A percentile compares a stretch with the other conserved stretches of the same genome.
Conservation (phyloP, 148 eudicot species). For the Spergularia bocconei region DNA sequence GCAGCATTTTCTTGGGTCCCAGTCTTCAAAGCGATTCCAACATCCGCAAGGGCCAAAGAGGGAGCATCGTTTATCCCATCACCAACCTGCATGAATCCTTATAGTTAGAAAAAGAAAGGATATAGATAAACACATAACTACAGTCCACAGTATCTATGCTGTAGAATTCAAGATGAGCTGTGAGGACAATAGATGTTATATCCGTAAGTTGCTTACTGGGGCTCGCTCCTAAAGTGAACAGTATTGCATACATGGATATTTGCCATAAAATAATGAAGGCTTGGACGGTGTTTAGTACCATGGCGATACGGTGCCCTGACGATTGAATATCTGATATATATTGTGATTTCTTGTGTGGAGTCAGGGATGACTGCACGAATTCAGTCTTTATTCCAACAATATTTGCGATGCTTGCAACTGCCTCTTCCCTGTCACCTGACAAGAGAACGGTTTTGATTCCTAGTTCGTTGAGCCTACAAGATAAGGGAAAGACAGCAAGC, state of each 20-base stretch:
- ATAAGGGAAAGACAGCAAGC: not conserved
- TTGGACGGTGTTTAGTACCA: constrained; percentile 44
- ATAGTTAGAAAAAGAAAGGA: constrained; percentile 18
- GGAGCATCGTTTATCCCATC: constrained; percentile 98
- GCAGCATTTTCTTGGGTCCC: constrained; percentile 92
- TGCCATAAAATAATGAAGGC: not conserved
- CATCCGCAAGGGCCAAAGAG: constrained; percentile 91
- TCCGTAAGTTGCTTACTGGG: not conserved
- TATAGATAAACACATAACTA: not conserved
- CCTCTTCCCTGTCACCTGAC: constrained; percentile 98
- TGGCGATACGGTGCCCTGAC: constrained; percentile 77
- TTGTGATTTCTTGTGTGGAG: constrained; percentile 74
- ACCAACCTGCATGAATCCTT: constrained; percentile 61
- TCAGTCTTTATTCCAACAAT: constrained; percentile 65
- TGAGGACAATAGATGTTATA: not conserved
- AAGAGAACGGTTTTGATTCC: constrained; percentile 72
- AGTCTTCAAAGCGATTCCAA: constrained; percentile 86
- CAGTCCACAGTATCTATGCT: not conserved
- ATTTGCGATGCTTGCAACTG: constrained; percentile 74
- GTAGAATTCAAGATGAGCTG: not conserved
- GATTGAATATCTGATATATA: constrained; percentile 61
- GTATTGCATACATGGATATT: not conserved
- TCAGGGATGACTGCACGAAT: constrained; percentile 65
- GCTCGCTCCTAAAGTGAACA: not conserved
- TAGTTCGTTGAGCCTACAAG: constrained; percentile 58